Base-by-base conservation (phyloP, 2,329 filamentous ascomycete species). In the Cadophora luteo-olivacea region DNA sequence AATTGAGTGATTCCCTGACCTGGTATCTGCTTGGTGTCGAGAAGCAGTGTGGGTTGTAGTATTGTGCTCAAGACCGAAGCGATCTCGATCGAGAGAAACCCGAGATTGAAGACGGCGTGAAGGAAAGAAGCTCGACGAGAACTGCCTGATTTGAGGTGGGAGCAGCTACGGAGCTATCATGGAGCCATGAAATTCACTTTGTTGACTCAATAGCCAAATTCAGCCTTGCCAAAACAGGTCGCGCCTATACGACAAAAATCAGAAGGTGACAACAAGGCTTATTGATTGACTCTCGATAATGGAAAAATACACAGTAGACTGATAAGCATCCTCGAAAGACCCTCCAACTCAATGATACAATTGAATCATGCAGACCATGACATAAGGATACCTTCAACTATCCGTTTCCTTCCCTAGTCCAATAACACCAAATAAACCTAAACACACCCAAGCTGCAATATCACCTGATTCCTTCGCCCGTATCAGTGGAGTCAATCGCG, bases 201-300 rank as follows among this genome's bases (percentile, higher is more conserved):
- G 8, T 16, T 3, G 14, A 6, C 3, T 41, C 38, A 12, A 8
- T 41, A 11, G 11, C 33, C 33, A 22, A 24, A 12, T 4, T 60
- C 24, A 38, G 32, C 38, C n/a, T 45, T 22, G 57, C 12, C 19
- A 9, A 16, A 24, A 41, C 2, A 22, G 22, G 55, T 2, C 4
- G 2, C n/a, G 12, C 41, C 16, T 11, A 22, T 60, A 33, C 57
- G n/a, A 9, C 32, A 41, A 60, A 24, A 41, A 14, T 2, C 38
- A 45, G n/a, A 36, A 63, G 25, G 29, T 52, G 16, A 63, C 41
- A 32, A 63, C 45, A 58, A 38, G 54, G 32, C 32, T 58, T 32
- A 38, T 22, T 22, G 9, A 38, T n/a, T 32, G 51, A 58, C n/a
- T 60, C 36, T 60, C 11, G 32, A 22, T 60, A 45, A 45, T 8